A percentile compares a stretch with the other conserved stretches of the same genome.
Conservation (phyloP, 441 rosid species). For the Erodium texanum region DNA sequence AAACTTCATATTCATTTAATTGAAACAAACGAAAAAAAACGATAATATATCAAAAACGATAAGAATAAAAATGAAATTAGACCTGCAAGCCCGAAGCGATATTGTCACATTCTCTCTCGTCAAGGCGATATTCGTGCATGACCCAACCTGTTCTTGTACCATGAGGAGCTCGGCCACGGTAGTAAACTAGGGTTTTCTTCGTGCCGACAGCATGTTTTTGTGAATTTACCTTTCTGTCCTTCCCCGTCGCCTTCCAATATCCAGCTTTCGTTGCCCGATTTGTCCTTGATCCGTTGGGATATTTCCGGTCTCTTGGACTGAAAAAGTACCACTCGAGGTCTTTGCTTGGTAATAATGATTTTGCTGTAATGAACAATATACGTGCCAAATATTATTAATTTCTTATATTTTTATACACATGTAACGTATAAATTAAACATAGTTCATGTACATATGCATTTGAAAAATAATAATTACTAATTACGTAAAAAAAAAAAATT, state of each 20-base stretch:
- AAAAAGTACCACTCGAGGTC: conserved; percentile 93
- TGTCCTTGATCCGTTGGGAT: conserved; percentile 26
- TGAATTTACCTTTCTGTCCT: conserved; percentile 59
- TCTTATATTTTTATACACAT: no score
- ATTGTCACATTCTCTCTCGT: conserved; percentile 29
- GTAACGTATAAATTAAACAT: no score
- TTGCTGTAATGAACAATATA: conserved; percentile 32
- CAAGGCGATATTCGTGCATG: conserved; percentile 77
- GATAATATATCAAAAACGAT: no score
- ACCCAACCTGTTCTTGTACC: conserved; percentile 70
- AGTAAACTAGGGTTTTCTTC: conserved; percentile 73
- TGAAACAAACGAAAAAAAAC: no score
- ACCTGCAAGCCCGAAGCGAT: conserved; percentile 44
- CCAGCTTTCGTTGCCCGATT: conserved; percentile 25
- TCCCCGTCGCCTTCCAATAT: conserved; percentile 65
- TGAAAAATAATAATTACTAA: no score
- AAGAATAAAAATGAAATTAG: no score
- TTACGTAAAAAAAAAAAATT: no score
- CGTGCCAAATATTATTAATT: neutral
- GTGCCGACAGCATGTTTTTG: conserved; percentile 40
- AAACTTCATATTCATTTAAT: no score
- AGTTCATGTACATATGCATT: no score
- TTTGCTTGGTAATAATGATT: conserved; percentile 61
- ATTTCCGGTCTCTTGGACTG: conserved; percentile 32
- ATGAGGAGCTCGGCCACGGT: conserved; percentile 65